Base-by-base conservation (phyloP, 1,139 yeast species). In the Arxiozyma slooffiae region DNA sequence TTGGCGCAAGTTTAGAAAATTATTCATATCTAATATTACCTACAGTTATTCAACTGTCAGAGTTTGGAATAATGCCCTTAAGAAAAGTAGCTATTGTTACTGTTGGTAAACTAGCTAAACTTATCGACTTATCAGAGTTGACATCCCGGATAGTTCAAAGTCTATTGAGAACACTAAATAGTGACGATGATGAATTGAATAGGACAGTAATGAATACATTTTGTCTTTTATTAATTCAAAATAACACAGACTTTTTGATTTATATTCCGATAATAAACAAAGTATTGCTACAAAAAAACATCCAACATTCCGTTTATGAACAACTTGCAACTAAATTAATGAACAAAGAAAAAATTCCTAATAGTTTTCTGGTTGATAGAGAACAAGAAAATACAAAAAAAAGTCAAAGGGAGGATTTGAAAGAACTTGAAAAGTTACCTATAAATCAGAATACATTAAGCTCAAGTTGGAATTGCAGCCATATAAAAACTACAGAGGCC, bases 131-230 rank as follows among this genome's bases (percentile, higher is more conserved):
- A 53, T 82, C 81, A 53, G 97, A 92, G 60, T 85, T 89, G 89
- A 84, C 96, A 0, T 85, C 97, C 1, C 74, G 96, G 57, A 86
- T 92, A 44, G 79, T 94, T 36, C 97, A 92, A 60, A 95, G 97
- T 0, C 68, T 94, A 18, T 70, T 90, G 11, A 71, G 97, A 51
- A 84, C 89, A 0, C 70, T 92, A 46, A 72, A 75, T 30, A 74
- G 69, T 1, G 71, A 72, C 1, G 78, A 76, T 53, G 85, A 79
- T n/a, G 95, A 83, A 41, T 68, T 90, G 17, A 73, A 77, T 26
- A 74, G 71, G 23, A 78, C 84, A 0, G 76, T 86, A 0, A 79
- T 92, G 76, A 89, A 86, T 56, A 86, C 97, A 0, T 70, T 94
- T 48, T 83, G 95, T 60, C 77, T 88, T 47, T 69, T 94, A 50